These are phyloP conservation scores for Cladophialophora bantiana DNA, from an alignment of 2,329 filamentous ascomycete genomes.

Conservation along the genomic window DNA sequence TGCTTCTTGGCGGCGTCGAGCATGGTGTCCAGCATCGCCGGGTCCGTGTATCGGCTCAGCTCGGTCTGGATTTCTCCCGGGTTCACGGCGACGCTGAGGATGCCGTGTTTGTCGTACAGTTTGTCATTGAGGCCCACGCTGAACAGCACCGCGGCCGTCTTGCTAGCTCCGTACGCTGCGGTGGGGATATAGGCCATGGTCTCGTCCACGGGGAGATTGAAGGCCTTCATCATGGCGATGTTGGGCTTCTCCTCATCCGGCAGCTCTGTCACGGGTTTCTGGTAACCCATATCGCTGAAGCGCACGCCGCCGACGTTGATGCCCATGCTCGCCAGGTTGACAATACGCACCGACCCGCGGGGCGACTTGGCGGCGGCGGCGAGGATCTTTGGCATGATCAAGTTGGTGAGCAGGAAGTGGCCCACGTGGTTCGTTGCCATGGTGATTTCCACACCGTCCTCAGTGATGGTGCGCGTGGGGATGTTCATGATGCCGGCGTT, in stretches of 20 bases:
- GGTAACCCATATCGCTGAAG: conserved; percentile 8
- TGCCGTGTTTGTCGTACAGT: conserved; percentile 10
- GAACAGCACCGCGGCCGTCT: conserved; percentile 22
- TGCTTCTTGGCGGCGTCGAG: background rate
- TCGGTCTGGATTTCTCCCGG: conserved; percentile 21
- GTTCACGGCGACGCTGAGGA: conserved; percentile 17
- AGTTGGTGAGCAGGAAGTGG: conserved; percentile 22
- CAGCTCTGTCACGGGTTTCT: conserved; percentile 10
- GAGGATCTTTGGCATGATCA: conserved; percentile 18
- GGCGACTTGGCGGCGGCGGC: background rate
- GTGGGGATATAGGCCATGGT: conserved; percentile 16
- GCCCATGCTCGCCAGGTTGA: conserved; percentile 20
- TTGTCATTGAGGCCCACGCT: conserved; percentile 17
- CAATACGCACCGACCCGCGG: conserved; percentile 11
- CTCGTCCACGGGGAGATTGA: conserved; percentile 9
- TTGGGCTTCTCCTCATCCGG: conserved; percentile 18
- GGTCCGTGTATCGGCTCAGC: conserved; percentile 16
- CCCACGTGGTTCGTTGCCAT: conserved; percentile 50
- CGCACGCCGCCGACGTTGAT: conserved; percentile 8
- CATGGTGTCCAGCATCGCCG: conserved; percentile 10
- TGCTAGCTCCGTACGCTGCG: conserved; percentile 11
- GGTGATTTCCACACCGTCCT: conserved; percentile 50
- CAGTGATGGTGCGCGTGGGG: conserved; percentile 37
- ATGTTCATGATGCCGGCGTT: conserved; percentile 50
- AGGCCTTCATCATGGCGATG: conserved; percentile 16